Evolutionary conservation across 495 filamentous ascomycete species (phyloP).

Genomic region (Lepidopterella palustris): DNA sequence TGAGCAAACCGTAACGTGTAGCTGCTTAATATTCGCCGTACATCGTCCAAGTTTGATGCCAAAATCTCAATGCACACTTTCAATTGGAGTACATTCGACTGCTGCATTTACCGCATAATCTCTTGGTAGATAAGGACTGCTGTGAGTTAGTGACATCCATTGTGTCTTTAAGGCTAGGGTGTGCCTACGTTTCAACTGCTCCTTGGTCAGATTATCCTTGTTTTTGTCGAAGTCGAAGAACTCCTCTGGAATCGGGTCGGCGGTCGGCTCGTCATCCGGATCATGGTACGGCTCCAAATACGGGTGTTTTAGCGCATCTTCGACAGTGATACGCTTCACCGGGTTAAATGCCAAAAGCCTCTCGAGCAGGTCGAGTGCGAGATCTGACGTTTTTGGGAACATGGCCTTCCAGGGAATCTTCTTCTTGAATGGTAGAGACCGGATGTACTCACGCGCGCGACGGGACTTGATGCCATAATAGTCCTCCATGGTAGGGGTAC

Average conservation of each 20-base stretch:
- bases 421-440: conserved; percentile 99
- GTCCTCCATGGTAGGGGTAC: conserved; percentile 99
- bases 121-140: conserved; percentile 90
- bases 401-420: conserved; percentile 96
- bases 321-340: conserved; percentile 95
- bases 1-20: not conserved
- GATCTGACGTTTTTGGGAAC: conserved; percentile 94
- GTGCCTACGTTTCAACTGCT: conserved; percentile 79
- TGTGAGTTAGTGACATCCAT: conserved; percentile 8
- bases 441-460: conserved; percentile 96
- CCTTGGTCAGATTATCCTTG: conserved; percentile 97
- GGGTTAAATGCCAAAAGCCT: conserved; percentile 97
- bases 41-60: not conserved
- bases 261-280: conserved; percentile 96
- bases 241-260: conserved; percentile 90
- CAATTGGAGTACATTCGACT: not conserved
- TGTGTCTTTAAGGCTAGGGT: not conserved
- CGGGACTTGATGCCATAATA: conserved; percentile 99
- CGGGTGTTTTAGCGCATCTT: conserved; percentile 93
- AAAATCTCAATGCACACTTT: not conserved
- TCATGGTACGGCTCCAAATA: conserved; percentile 99
- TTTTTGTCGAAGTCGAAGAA: conserved; percentile 99
- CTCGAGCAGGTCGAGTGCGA: conserved; percentile 90
- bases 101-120: conserved; percentile 90
- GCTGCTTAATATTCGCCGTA: not conserved